Conservation (phyloP, 1,284 basidiomycete species). For the Cryptococcus deneoformans region DNA sequence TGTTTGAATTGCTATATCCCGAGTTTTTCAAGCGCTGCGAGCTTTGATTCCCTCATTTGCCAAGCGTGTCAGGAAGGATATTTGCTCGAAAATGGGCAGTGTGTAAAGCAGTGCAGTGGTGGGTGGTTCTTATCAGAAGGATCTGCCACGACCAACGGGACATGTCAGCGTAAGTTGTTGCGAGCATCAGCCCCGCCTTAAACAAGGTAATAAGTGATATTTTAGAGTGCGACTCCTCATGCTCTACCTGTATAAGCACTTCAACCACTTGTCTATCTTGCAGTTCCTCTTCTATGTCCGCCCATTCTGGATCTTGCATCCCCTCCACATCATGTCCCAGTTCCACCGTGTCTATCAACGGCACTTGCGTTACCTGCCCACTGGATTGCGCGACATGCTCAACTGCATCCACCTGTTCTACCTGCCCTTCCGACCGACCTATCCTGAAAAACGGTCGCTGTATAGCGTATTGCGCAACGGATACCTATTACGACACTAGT, state of each 20-base stretch:
- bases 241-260: constrained; percentile 41
- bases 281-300: constrained; percentile 26
- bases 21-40: constrained; percentile 33
- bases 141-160: constrained; percentile 28
- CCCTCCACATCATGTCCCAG: constrained; percentile 36
- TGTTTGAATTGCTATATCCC: constrained; percentile 47
- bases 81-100: constrained; percentile 39
- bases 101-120: constrained; percentile 38
- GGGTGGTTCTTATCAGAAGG: constrained; percentile 37
- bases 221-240: constrained; percentile 47
- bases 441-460: constrained; percentile 45
- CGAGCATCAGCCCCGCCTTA: not conserved
- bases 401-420: constrained; percentile 27
- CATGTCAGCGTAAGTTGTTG: constrained; percentile 44
- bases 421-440: constrained; percentile 44
- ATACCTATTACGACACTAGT: constrained; percentile 38
- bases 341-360: constrained; percentile 29
- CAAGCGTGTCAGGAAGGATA: constrained; percentile 50
- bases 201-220: constrained; percentile 1
- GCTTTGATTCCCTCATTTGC: constrained; percentile 32
- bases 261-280: constrained; percentile 43
- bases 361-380: constrained; percentile 46
- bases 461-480: constrained; percentile 36
- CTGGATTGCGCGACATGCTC: constrained; percentile 49
- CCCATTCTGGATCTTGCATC: constrained; percentile 43